Evolutionary conservation across 257 asterid species (phyloP).

Genomic region (Handroanthus guayacan): DNA sequence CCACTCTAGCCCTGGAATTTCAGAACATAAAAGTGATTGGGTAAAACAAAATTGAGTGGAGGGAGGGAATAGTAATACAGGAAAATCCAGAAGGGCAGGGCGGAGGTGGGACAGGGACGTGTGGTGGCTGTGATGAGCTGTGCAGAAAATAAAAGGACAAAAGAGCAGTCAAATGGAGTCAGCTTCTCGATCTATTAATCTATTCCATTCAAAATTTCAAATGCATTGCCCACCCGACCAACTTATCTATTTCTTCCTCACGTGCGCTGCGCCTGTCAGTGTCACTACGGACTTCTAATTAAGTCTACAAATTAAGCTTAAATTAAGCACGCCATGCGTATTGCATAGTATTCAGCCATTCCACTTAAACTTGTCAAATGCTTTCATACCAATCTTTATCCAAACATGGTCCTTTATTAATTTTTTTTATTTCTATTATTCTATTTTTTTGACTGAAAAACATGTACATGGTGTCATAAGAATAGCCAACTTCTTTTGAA

Average conservation of each 20-base stretch:
- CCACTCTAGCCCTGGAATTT: too few species aligned
- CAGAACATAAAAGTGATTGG: too few species aligned
- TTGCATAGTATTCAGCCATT: too few species aligned
- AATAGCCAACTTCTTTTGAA: too few species aligned
- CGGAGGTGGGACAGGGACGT: background rate
- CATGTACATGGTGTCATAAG: too few species aligned
- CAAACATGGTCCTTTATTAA: background rate
- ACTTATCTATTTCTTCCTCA: conserved; percentile 29
- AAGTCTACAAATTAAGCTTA: background rate
- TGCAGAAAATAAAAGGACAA: conserved; percentile 28
- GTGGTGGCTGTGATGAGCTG: background rate
- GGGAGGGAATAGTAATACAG: too few species aligned
- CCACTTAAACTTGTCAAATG: conserved; percentile 28
- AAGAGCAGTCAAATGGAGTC: conserved; percentile 44
- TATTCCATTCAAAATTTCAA: conserved; percentile 10
- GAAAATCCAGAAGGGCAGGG: background rate
- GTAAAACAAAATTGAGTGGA: too few species aligned
- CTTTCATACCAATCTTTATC: conserved; percentile 28
- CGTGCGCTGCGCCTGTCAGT: conserved; percentile 37
- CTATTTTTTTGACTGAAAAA: conserved; percentile 28
- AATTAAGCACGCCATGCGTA: background rate
- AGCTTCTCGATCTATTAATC: conserved; percentile 1
- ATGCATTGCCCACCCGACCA: background rate
- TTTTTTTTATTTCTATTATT: background rate
- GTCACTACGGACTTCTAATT: conserved; percentile 18